phyloP scores from a whole-genome alignment of 1,139 yeast species.

The Scheffersomyces illinoinensis region DNA sequence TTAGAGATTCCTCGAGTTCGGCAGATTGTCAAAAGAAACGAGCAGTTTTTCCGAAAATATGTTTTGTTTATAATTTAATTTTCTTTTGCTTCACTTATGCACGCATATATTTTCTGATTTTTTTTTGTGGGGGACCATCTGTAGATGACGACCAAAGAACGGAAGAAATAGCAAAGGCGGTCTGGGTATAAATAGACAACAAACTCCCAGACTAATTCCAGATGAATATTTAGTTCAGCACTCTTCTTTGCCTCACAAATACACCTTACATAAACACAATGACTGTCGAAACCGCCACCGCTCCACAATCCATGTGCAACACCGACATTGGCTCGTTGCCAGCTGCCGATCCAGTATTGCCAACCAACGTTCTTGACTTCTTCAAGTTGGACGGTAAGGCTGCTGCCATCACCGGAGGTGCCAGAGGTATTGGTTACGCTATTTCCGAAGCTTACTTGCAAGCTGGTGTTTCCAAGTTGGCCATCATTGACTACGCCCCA shows the following conservation, averaged over 20 bases:
- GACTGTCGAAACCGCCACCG: conserved; percentile 13
- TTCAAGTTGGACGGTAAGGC: conserved; percentile 38
- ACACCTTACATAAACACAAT: conserved; percentile 4
- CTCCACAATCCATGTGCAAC: conserved; percentile 23
- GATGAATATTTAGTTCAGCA: background rate
- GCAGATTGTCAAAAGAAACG: background rate
- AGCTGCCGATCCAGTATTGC: conserved; percentile 34
- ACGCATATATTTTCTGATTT: too few species aligned
- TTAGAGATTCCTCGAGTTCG: background rate
- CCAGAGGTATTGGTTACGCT: conserved; percentile 47
- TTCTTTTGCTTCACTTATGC: background rate
- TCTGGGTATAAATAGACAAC: background rate
- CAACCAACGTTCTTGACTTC: conserved; percentile 35
- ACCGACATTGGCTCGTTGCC: conserved; percentile 43
- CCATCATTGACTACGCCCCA: conserved; percentile 43
- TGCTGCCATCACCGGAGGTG: conserved; percentile 47
- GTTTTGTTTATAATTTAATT: background rate
- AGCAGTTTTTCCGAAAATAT: background rate
- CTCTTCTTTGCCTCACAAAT: background rate
- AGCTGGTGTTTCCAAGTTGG: conserved; percentile 44
- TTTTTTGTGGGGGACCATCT: background rate
- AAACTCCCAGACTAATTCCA: background rate
- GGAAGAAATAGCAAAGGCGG: background rate
- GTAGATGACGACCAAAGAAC: background rate
- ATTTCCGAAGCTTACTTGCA: conserved; percentile 47